Conservation (phyloP, 106 monocot genomes). For the Dendrobium officinale region DNA sequence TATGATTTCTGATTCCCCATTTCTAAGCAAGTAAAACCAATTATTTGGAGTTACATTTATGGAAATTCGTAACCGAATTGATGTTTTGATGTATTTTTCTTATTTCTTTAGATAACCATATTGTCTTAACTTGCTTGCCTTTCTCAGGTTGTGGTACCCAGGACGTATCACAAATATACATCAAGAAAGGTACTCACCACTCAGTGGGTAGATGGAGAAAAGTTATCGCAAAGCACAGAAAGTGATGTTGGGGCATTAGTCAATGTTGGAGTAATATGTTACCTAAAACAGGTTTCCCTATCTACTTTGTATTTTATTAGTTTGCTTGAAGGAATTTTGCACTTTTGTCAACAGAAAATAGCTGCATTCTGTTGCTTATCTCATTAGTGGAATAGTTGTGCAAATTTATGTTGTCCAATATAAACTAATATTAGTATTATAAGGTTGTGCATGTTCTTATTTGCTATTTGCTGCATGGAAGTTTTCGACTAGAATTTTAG, state of each 20-base stretch:
- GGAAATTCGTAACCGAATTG: background rate
- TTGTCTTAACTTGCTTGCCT: background rate
- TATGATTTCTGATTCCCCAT: no score
- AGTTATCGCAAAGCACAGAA: conserved; percentile 94
- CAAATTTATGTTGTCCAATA: background rate
- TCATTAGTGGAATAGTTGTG: background rate
- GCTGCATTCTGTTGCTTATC: background rate
- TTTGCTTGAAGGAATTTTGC: background rate
- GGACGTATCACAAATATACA: conserved; percentile 83
- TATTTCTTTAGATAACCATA: background rate
- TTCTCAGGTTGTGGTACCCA: conserved; percentile 85
- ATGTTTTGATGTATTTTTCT: background rate
- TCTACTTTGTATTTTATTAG: background rate
- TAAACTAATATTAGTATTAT: background rate
- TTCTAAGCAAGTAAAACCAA: background rate
- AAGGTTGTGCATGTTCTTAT: background rate
- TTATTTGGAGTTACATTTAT: background rate
- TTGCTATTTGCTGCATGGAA: background rate
- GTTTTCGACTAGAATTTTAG: background rate
- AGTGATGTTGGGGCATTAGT: conserved; percentile 93
- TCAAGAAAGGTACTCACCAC: conserved; percentile 97
- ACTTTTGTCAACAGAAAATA: background rate
- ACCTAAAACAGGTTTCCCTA: conserved; percentile 85
- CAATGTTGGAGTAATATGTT: conserved; percentile 98
- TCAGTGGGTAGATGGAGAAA: conserved; percentile 92